Evolutionary conservation across 2,329 filamentous ascomycete genomes (phyloP).

Genomic region (Arthroderma sp.): DNA sequence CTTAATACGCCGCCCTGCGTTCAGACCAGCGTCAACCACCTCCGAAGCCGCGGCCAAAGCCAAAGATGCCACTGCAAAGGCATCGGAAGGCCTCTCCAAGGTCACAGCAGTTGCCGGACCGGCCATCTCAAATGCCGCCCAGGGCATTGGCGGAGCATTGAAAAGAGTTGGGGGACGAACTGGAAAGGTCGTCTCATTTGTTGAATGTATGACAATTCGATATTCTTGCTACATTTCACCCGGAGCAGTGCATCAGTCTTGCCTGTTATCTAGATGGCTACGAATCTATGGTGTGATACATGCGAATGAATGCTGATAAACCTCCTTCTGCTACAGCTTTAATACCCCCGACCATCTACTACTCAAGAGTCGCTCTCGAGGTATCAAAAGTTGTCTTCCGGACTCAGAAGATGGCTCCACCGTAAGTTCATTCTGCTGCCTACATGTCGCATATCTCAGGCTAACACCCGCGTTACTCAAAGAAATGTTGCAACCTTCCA

Average conservation of each 20-base stretch:
- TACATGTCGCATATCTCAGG: background rate
- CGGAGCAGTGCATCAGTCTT: no score
- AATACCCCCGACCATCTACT: slow-evolving; percentile 75
- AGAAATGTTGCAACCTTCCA: slow-evolving; percentile 75
- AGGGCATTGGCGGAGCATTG: slow-evolving; percentile 52
- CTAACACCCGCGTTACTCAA: slow-evolving; percentile 10
- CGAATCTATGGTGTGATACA: no score
- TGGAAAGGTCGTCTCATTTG: slow-evolving; percentile 60
- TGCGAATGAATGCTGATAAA: background rate
- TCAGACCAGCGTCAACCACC: slow-evolving; percentile 36
- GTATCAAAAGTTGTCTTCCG: slow-evolving; percentile 76
- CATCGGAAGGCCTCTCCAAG: slow-evolving; percentile 67
- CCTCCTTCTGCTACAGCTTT: slow-evolving; percentile 4
- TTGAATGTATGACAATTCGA: slow-evolving; percentile 59
- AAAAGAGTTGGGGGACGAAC: slow-evolving; percentile 71
- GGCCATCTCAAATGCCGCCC: slow-evolving; percentile 59
- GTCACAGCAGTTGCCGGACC: slow-evolving; percentile 70
- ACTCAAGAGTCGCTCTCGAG: slow-evolving; percentile 78
- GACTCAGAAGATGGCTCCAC: slow-evolving; percentile 82
- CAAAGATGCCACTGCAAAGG: slow-evolving; percentile 44
- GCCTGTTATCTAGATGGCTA: no score
- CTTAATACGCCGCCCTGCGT: slow-evolving; percentile 31
- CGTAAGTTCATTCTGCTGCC: slow-evolving; percentile 49
- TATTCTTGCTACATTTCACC: no score
- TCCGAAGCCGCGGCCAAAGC: slow-evolving; percentile 34